A percentile compares a stretch with the other conserved stretches of the same genome.
Conservation (phyloP, 441 rosid genomes). For the Bocquillonia castaneifolia region DNA sequence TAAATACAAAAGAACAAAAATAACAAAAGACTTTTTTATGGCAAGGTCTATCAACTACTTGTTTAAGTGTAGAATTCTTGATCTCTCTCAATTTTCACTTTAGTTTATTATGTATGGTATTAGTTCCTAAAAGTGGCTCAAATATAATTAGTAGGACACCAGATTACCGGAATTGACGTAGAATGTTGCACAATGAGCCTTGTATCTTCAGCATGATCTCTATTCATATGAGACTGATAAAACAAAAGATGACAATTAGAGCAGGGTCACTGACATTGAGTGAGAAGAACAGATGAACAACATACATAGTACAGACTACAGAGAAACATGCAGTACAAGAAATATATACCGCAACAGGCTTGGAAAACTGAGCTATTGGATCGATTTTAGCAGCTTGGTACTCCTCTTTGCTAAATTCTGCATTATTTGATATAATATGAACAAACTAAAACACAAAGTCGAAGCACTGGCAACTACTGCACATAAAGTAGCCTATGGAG, state of each 20-base stretch:
- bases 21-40: too few species aligned
- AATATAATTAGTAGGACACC: constrained; percentile 6
- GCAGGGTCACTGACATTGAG: background rate
- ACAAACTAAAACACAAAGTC: constrained; percentile 5
- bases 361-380: constrained; percentile 73
- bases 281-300: background rate
- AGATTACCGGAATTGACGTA: constrained; percentile 66
- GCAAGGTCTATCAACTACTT: background rate
- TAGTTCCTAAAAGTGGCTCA: background rate
- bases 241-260: constrained; percentile 14
- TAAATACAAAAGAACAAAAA: too few species aligned
- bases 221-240: constrained; percentile 82
- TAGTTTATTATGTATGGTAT: too few species aligned
- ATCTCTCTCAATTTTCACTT: too few species aligned
- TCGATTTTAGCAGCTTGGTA: constrained; percentile 65
- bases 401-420: constrained; percentile 73
- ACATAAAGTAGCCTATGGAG: constrained; percentile 4
- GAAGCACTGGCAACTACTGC: background rate
- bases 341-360: constrained; percentile 67
- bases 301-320: too few species aligned
- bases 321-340: background rate
- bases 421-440: constrained; percentile 9
- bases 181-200: constrained; percentile 61
- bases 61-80: background rate
- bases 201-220: constrained; percentile 84